These are phyloP conservation scores for Sporothrix luriei DNA, from an alignment of 2,329 filamentous ascomycete genomes.

Conservation along the genomic window DNA sequence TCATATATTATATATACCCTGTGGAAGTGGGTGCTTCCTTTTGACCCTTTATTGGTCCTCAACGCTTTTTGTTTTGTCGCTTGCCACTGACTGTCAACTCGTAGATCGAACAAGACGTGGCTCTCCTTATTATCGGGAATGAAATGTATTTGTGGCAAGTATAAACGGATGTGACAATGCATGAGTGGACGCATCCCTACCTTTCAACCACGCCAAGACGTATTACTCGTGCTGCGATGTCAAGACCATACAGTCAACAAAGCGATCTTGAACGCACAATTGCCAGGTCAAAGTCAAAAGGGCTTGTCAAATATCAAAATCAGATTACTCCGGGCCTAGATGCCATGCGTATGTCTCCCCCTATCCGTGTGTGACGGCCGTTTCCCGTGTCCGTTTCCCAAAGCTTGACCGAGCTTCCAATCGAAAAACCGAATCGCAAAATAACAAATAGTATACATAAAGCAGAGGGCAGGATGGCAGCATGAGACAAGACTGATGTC, in stretches of 20 bases:
- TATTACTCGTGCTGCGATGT: too few relatives aligned
- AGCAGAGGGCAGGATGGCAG: background rate
- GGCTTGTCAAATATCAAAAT: background rate
- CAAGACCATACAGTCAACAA: too few relatives aligned
- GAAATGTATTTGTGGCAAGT: too few relatives aligned
- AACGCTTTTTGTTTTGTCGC: background rate
- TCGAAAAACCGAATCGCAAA: constrained; percentile 16
- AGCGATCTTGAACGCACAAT: background rate
- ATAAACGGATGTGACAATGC: too few relatives aligned
- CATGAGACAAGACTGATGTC: background rate
- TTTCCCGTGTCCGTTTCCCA: constrained; percentile 3
- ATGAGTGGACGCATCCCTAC: too few relatives aligned
- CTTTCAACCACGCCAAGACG: too few relatives aligned
- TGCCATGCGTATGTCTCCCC: constrained; percentile 13
- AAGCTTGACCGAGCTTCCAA: constrained; percentile 9
- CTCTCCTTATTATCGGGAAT: too few relatives aligned
- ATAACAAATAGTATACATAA: constrained; percentile 25
- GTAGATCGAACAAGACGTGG: background rate
- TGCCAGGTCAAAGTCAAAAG: background rate
- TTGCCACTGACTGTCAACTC: background rate
- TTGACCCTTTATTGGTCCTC: too few relatives aligned
- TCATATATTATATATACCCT: constrained; percentile 31
- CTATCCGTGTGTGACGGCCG: background rate
- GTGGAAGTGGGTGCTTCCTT: constrained; percentile 9
- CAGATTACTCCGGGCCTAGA: constrained; percentile 30